Percentiles rank a stretch among this genome's conserved stretches.
These are phyloP conservation scores for Naganishia onofrii DNA, from an alignment of 768 basidiomycete genomes.

Conservation along the genomic window DNA sequence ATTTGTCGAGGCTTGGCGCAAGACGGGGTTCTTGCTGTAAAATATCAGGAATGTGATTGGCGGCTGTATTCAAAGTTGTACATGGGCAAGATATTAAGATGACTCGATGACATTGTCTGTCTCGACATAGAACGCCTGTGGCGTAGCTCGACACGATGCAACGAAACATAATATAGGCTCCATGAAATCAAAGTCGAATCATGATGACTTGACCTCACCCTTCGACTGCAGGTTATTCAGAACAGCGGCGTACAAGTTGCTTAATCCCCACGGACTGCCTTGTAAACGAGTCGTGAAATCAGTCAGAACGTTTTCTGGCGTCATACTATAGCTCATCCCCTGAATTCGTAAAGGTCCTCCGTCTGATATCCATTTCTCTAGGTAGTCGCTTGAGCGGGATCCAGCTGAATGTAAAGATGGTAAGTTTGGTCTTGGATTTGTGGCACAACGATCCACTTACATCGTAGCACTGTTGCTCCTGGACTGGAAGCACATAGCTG, in stretches of 20 bases:
- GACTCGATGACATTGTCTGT: not conserved
- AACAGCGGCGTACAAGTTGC: constrained; percentile 9
- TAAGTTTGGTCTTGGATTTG: not conserved
- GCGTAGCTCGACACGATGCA: no score
- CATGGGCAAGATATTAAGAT: not conserved
- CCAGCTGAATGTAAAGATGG: not conserved
- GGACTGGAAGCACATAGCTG: constrained; percentile 6
- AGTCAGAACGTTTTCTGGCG: constrained; percentile 31
- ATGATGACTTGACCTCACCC: constrained; percentile 41
- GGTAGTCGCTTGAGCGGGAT: constrained; percentile 40
- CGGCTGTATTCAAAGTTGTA: not conserved
- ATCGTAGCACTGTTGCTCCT: constrained; percentile 35
- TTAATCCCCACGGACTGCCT: constrained; percentile 39
- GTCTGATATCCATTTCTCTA: constrained; percentile 41
- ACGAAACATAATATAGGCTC: not conserved
- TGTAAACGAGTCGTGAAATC: constrained; percentile 40
- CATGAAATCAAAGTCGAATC: not conserved
- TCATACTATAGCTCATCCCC: constrained; percentile 39
- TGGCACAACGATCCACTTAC: constrained; percentile 29
- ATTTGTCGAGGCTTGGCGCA: constrained; percentile 21
- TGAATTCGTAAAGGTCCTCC: constrained; percentile 43
- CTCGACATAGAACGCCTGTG: no score
- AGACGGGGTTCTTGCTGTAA: constrained; percentile 18
- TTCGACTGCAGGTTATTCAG: constrained; percentile 31
- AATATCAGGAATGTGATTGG: not conserved